Conservation (phyloP, 495 filamentous ascomycete species). For the Trichoderma erinaceum region DNA sequence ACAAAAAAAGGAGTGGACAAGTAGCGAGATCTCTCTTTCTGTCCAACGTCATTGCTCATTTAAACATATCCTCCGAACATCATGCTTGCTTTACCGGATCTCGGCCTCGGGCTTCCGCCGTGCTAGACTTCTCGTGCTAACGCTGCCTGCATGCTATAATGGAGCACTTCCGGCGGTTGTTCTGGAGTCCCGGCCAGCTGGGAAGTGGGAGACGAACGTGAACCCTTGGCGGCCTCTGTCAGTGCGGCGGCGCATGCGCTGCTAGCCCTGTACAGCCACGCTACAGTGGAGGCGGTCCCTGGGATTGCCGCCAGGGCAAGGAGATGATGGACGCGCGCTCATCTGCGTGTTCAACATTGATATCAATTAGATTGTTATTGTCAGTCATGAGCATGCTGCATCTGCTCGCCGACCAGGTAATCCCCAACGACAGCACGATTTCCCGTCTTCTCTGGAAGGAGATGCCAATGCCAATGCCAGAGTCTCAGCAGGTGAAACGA, state of each 20-base stretch:
- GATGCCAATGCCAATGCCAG: neutral
- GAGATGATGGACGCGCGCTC: neutral
- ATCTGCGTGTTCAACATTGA: neutral
- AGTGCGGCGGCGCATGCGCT: neutral
- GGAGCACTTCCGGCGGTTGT: neutral
- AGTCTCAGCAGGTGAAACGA: neutral
- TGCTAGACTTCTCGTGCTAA: neutral
- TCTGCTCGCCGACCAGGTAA: too few relatives aligned
- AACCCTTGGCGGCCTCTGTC: constrained; percentile 8
- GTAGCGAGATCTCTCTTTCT: too few relatives aligned
- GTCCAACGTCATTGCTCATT: too few relatives aligned
- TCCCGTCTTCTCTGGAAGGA: neutral
- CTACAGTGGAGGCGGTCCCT: neutral
- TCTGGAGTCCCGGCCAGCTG: neutral
- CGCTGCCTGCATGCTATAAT: neutral
- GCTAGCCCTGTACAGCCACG: constrained; percentile 13
- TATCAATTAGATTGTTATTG: neutral
- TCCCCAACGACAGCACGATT: neutral
- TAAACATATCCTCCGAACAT: too few relatives aligned
- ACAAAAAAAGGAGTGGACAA: too few relatives aligned
- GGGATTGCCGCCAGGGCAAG: neutral
- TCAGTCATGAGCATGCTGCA: too few relatives aligned
- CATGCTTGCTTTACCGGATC: too few relatives aligned
- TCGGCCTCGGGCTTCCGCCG: too few relatives aligned
- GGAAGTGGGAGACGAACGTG: neutral